phyloP scores from a whole-genome alignment of 1,139 yeast species.

The Zhuliangozyma blackwelliae region DNA sequence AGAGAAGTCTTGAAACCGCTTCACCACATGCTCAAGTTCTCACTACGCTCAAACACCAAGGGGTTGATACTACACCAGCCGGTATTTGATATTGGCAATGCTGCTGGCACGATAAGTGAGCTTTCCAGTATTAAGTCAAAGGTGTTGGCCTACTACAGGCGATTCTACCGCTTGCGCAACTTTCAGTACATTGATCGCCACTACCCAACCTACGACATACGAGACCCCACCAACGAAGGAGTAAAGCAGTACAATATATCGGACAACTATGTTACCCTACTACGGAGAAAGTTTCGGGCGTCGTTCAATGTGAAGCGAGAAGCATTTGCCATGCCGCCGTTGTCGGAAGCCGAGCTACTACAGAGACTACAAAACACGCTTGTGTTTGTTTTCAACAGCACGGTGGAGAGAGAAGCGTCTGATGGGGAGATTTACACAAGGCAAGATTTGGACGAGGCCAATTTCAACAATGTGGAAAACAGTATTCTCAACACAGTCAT shows the following conservation, averaged over 20 bases:
- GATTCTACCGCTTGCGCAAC: constrained; percentile 28
- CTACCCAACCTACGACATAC: background rate
- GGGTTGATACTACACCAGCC: constrained; percentile 8
- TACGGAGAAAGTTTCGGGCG: constrained; percentile 22
- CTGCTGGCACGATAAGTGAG: constrained; percentile 7
- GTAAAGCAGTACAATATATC: constrained; percentile 8
- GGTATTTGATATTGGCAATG: constrained; percentile 4
- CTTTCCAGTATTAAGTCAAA: constrained; percentile 12
- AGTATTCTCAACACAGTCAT: constrained; percentile 27
- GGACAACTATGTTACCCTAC: constrained; percentile 6
- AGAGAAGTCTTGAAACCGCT: background rate
- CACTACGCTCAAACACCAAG: constrained; percentile 2
- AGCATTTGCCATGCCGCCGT: constrained; percentile 8
- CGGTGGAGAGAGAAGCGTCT: constrained; percentile 19
- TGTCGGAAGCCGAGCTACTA: constrained; percentile 15
- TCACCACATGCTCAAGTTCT: background rate
- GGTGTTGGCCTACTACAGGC: constrained; percentile 24
- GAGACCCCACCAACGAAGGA: constrained; percentile 2
- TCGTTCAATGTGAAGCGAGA: constrained; percentile 18
- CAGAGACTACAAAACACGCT: constrained; percentile 29
- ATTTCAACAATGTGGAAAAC: constrained; percentile 22
- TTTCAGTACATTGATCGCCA: constrained; percentile 15
- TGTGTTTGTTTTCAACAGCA: constrained; percentile 37
- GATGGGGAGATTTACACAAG: constrained; percentile 16
- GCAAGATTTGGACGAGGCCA: constrained; percentile 15